phyloP scores from a whole-genome alignment of 1,284 basidiomycete species.

The Pyrrhoderma noxium region DNA sequence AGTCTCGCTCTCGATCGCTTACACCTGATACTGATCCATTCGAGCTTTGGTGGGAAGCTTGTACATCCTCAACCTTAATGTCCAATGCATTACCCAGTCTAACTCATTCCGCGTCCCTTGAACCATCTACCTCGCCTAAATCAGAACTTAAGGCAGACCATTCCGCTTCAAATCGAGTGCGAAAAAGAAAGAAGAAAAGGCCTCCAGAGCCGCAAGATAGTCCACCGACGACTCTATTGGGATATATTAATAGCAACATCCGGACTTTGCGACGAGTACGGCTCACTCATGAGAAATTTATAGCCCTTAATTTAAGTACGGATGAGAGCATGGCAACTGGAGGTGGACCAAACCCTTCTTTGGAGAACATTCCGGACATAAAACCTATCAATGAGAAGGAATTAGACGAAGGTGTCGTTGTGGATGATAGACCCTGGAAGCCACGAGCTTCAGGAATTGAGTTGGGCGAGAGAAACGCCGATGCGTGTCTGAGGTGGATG shows the following conservation, averaged over 20 bases:
- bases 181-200: conserved; percentile 15
- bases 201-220: conserved; percentile 29
- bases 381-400: conserved; percentile 28
- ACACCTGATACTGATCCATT: conserved; percentile 32
- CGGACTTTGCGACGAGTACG: conserved; percentile 62
- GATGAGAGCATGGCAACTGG: conserved; percentile 3
- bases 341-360: not conserved
- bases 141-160: no score
- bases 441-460: conserved; percentile 28
- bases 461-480: conserved; percentile 47
- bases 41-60: conserved; percentile 69
- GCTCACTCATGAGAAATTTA: conserved; percentile 62
- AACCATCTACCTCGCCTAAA: conserved; percentile 24
- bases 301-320: conserved; percentile 39
- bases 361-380: not conserved
- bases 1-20: conserved; percentile 22
- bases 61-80: conserved; percentile 52
- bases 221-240: conserved; percentile 39
- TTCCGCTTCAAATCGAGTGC: conserved; percentile 14
- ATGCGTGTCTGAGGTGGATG: conserved; percentile 63
- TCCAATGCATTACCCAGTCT: conserved; percentile 59
- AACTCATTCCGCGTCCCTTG: conserved; percentile 36
- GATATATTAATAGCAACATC: conserved; percentile 67
- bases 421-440: conserved; percentile 55
- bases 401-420: conserved; percentile 38